phyloP scores from a whole-genome alignment of 108 stramenopile species.

The Parmales sp. region DNA sequence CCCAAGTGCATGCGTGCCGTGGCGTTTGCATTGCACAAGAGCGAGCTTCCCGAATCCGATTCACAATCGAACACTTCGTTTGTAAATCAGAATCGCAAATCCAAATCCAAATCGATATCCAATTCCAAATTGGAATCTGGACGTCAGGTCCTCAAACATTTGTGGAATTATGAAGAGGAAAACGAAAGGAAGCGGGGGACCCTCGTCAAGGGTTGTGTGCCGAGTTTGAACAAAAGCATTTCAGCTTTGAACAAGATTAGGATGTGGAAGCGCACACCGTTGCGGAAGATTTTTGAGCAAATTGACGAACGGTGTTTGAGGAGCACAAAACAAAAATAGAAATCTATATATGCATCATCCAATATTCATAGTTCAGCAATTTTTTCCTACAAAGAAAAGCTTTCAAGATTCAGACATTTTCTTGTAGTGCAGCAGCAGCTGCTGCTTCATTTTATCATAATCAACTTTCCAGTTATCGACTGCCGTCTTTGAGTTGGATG shows the following conservation, averaged over 20 bases:
- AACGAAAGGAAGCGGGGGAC: background rate
- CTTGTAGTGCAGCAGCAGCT: too few relatives aligned
- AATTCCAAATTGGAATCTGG: background rate
- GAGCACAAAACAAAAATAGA: too few relatives aligned
- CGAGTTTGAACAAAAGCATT: background rate
- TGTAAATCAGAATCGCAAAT: background rate
- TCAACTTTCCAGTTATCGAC: too few relatives aligned
- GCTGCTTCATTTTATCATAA: too few relatives aligned
- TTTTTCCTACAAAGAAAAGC: too few relatives aligned
- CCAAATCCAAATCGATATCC: background rate
- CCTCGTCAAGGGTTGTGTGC: background rate
- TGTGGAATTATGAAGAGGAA: background rate
- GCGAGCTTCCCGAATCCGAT: background rate
- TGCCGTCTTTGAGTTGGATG: too few relatives aligned
- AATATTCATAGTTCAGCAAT: too few relatives aligned
- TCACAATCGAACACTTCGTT: background rate
- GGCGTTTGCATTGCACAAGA: background rate
- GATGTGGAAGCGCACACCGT: background rate
- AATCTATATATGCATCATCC: too few relatives aligned
- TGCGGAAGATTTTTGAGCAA: background rate
- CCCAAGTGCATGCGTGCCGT: conserved; percentile 3
- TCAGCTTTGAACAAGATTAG: background rate
- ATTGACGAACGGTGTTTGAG: too few relatives aligned
- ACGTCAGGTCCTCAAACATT: background rate
- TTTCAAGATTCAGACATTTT: too few relatives aligned